A percentile compares a stretch with the other conserved stretches of the same genome.
Evolutionary conservation across 2,329 filamentous ascomycete genomes (phyloP).

Genomic region (Phaeosphaeriaceae sp.): DNA sequence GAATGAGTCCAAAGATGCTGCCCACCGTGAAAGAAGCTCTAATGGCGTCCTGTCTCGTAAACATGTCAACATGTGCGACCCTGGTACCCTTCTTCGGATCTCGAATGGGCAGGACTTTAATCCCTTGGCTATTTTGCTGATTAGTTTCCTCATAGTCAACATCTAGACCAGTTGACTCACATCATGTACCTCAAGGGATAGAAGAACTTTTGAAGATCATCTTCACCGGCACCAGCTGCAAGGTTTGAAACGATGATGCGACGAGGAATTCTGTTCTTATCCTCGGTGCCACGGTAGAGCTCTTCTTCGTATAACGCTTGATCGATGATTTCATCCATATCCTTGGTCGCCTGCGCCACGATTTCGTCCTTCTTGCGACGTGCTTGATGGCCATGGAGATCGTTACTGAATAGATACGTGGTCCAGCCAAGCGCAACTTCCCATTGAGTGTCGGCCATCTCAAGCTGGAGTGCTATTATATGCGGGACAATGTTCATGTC

Average conservation of each 20-base stretch:
- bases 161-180: slow-evolving; percentile 15
- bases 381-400: slow-evolving; percentile 9
- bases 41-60: slow-evolving; percentile 18
- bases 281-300: slow-evolving; percentile 9
- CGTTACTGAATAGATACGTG: slow-evolving; percentile 18
- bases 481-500: slow-evolving; percentile 4
- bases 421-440: slow-evolving; percentile 18
- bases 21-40: slow-evolving; percentile 16
- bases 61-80: slow-evolving; percentile 31
- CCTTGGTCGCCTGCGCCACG: slow-evolving; percentile 13
- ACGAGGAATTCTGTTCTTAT: slow-evolving; percentile 12
- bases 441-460: slow-evolving; percentile 13
- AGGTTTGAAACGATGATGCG: slow-evolving; percentile 35
- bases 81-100: slow-evolving; percentile 28
- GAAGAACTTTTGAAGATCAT: slow-evolving; percentile 25
- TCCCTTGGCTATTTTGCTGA: slow-evolving; percentile 11
- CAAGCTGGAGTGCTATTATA: slow-evolving; percentile 19
- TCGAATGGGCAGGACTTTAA: slow-evolving; percentile 24
- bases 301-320: slow-evolving; percentile 18
- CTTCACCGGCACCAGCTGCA: slow-evolving; percentile 27
- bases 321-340: slow-evolving; percentile 13
- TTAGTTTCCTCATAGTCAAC: background rate
- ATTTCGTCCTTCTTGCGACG: slow-evolving; percentile 13
- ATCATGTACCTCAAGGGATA: slow-evolving; percentile 16
- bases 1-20: slow-evolving; percentile 26